phyloP scores from a whole-genome alignment of 106 monocot species.

The Amphibolis antarctica region DNA sequence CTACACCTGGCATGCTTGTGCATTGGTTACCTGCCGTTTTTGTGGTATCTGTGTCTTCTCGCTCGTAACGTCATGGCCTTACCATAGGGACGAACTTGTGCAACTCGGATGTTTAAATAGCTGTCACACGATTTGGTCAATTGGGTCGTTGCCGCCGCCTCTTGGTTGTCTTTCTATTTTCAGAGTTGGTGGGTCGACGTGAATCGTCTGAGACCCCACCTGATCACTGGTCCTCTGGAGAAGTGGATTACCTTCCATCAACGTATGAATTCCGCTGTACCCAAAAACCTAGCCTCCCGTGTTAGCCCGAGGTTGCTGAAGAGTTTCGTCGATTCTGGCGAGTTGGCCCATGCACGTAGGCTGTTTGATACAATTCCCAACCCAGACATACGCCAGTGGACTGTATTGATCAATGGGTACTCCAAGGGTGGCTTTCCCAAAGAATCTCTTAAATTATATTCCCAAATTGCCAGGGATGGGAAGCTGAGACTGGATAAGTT shows the following conservation, averaged over 20 bases:
- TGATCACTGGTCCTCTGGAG: neutral
- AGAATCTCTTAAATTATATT: constrained; percentile 33
- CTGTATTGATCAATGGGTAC: constrained; percentile 41
- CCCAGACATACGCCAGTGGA: constrained; percentile 33
- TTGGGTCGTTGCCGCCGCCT: too few species aligned
- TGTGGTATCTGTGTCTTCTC: too few species aligned
- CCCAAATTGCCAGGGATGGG: constrained; percentile 12
- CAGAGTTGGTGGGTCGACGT: neutral
- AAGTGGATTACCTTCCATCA: neutral
- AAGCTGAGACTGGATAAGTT: constrained; percentile 29
- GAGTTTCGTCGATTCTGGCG: constrained; percentile 16
- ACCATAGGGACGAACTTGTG: too few species aligned
- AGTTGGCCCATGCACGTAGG: constrained; percentile 27
- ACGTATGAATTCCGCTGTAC: constrained; percentile 5
- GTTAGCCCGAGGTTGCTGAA: constrained; percentile 15
- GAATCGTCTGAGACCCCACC: neutral
- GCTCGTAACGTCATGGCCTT: too few species aligned
- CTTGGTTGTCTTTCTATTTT: neutral
- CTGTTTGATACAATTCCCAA: constrained; percentile 55
- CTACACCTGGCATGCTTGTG: too few species aligned
- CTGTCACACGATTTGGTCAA: too few species aligned
- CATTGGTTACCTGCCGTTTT: too few species aligned
- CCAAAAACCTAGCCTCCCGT: neutral
- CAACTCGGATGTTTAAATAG: too few species aligned
- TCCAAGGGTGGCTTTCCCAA: constrained; percentile 25